phyloP scores from a whole-genome alignment of 2,329 filamentous ascomycete species.

The Fusarium brachygibbosum region DNA sequence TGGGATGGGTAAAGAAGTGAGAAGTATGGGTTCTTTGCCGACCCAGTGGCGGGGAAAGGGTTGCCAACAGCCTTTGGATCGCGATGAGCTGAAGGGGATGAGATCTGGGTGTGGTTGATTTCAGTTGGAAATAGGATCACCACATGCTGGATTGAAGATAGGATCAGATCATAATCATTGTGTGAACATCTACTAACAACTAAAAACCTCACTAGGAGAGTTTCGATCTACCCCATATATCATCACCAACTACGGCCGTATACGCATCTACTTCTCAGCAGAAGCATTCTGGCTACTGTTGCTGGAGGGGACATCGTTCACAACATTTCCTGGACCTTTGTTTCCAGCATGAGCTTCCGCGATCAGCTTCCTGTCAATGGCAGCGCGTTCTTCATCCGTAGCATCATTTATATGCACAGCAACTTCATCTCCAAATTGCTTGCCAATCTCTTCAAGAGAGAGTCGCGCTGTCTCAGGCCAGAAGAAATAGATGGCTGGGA shows the following conservation, averaged over 20 bases:
- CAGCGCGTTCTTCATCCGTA: slow-evolving; percentile 50
- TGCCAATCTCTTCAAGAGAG: slow-evolving; percentile 59
- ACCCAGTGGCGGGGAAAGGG: background rate
- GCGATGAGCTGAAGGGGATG: background rate
- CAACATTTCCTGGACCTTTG: background rate
- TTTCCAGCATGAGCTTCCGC: background rate
- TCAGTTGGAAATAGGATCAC: background rate
- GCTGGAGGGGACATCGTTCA: background rate
- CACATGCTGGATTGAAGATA: background rate
- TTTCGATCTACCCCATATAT: no score
- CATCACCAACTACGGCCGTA: accelerated
- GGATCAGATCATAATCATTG: background rate
- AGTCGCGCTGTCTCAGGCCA: slow-evolving; percentile 51
- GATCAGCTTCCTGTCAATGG: slow-evolving; percentile 24
- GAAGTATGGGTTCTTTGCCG: background rate
- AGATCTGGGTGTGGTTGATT: background rate
- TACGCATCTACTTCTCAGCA: background rate
- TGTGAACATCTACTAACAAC: background rate
- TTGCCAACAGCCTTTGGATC: background rate
- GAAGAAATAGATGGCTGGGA: slow-evolving; percentile 52
- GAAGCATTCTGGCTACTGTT: slow-evolving; percentile 15
- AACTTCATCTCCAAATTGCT: slow-evolving; percentile 62
- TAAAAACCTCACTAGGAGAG: no score
- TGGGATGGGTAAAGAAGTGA: background rate
- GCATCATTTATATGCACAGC: slow-evolving; percentile 61